These are phyloP conservation scores for Colletotrichum gigasporum DNA, from an alignment of 2,329 filamentous ascomycete species.

Conservation along the genomic window DNA sequence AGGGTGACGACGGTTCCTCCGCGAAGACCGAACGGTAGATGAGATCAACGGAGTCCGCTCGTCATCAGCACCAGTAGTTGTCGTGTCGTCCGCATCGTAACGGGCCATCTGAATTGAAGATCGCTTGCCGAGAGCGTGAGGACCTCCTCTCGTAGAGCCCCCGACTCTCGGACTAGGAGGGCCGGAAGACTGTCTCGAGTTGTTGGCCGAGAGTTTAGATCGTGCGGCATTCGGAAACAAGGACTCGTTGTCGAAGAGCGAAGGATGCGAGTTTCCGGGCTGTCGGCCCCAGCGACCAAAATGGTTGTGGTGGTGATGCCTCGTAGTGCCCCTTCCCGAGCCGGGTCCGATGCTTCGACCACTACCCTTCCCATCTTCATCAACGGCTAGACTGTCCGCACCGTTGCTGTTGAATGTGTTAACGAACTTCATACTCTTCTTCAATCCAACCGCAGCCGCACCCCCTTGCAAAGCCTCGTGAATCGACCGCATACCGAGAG, in stretches of 20 bases:
- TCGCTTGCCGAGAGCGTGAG: conserved; percentile 51
- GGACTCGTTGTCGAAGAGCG: conserved; percentile 80
- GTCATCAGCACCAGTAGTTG: conserved; percentile 78
- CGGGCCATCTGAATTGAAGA: conserved; percentile 67
- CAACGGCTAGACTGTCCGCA: conserved; percentile 62
- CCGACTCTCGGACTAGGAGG: conserved; percentile 72
- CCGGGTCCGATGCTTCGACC: conserved; percentile 67
- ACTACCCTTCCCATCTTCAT: conserved; percentile 73
- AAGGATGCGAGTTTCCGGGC: conserved; percentile 72
- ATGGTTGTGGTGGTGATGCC: conserved; percentile 78
- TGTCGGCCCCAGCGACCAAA: conserved; percentile 78
- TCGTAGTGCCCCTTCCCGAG: conserved; percentile 71
- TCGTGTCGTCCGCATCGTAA: conserved; percentile 75
- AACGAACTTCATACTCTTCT: conserved; percentile 97
- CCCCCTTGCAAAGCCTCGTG: conserved; percentile 50
- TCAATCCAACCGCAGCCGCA: conserved; percentile 65
- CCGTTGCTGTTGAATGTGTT: conserved; percentile 76
- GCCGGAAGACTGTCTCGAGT: conserved; percentile 69
- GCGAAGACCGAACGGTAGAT: conserved; percentile 64
- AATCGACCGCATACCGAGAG: conserved; percentile 67
- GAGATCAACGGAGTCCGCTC: conserved; percentile 85
- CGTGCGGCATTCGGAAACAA: conserved; percentile 76
- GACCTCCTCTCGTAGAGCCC: conserved; percentile 37
- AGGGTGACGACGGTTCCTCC: conserved; percentile 64
- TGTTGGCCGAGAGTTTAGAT: conserved; percentile 68